phyloP scores from a whole-genome alignment of 305 asterid genomes.

The Fraxinus sp. region DNA sequence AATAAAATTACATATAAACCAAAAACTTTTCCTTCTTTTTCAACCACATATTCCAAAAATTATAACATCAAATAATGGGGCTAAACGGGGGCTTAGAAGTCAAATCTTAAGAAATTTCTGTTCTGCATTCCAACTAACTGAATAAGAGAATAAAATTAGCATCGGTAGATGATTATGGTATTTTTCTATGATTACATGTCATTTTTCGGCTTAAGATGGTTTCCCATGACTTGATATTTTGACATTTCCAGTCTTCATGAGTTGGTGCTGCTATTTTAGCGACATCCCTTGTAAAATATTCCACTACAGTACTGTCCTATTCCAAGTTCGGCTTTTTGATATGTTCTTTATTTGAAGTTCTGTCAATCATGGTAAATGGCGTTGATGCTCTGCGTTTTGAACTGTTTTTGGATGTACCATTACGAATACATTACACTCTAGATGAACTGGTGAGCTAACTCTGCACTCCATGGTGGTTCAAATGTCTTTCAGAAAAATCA shows the following conservation, averaged over 20 bases:
- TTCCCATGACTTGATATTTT: background rate
- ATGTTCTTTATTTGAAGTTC: slow-evolving; percentile 14
- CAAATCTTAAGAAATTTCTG: background rate
- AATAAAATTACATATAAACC: background rate
- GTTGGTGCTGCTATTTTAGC: background rate
- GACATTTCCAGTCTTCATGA: background rate
- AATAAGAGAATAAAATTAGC: background rate
- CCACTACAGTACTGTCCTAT: background rate
- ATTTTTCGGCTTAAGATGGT: background rate
- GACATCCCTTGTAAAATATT: background rate
- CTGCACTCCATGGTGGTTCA: slow-evolving; percentile 24
- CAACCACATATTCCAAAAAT: background rate
- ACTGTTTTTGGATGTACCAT: background rate
- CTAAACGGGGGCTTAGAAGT: background rate
- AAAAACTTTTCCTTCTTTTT: too few relatives aligned
- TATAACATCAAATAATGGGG: background rate
- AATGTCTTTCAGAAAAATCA: slow-evolving; percentile 47
- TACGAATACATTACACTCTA: slow-evolving; percentile 4
- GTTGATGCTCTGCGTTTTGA: slow-evolving; percentile 6
- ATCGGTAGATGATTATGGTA: background rate
- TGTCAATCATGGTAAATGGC: slow-evolving; percentile 17
- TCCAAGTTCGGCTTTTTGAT: background rate
- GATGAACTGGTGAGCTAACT: slow-evolving; percentile 21
- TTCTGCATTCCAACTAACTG: background rate
- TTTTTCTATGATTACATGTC: background rate